Percentiles rank a stretch among this genome's conserved stretches.
phyloP scores from a whole-genome alignment of 2,329 filamentous ascomycete genomes.

The Hypoxylon sp. region DNA sequence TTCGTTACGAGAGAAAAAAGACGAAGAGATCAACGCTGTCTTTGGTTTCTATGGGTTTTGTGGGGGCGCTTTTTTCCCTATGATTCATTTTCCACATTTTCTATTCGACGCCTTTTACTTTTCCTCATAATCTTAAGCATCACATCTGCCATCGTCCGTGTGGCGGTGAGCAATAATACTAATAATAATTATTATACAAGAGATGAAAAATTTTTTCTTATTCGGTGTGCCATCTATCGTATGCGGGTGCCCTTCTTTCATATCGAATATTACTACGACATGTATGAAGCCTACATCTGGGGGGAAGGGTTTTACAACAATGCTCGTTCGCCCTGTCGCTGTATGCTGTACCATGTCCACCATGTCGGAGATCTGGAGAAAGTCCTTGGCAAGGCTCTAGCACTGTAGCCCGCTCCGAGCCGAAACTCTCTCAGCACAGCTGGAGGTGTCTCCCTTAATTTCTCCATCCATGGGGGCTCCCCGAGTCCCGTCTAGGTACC shows the following conservation, averaged over 20 bases:
- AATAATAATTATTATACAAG: conserved; percentile 11
- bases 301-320: conserved; percentile 13
- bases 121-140: conserved; percentile 20
- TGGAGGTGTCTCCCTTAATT: conserved; percentile 31
- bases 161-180: conserved; percentile 37
- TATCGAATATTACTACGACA: conserved; percentile 41
- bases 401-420: conserved; percentile 36
- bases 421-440: conserved; percentile 24
- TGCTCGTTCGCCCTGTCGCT: conserved; percentile 28
- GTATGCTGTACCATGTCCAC: conserved; percentile 14
- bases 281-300: conserved; percentile 24
- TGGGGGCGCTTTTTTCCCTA: conserved; percentile 29
- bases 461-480: conserved; percentile 26
- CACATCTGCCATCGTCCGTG: conserved; percentile 9
- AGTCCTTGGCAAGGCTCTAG: conserved; percentile 36
- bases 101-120: conserved; percentile 11
- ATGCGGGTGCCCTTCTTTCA: conserved; percentile 35
- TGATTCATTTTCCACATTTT: conserved; percentile 8
- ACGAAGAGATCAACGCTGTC: conserved; percentile 7
- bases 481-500: conserved; percentile 16
- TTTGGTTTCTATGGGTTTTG: conserved; percentile 11
- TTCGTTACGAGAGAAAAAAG: conserved; percentile 29
- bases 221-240: conserved; percentile 30
- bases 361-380: conserved; percentile 33
- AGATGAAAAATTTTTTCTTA: conserved; percentile 20